Evolutionary conservation across 192 early-diverging fungal genomes (phyloP).

Genomic region (Obelidium mucronatum): DNA sequence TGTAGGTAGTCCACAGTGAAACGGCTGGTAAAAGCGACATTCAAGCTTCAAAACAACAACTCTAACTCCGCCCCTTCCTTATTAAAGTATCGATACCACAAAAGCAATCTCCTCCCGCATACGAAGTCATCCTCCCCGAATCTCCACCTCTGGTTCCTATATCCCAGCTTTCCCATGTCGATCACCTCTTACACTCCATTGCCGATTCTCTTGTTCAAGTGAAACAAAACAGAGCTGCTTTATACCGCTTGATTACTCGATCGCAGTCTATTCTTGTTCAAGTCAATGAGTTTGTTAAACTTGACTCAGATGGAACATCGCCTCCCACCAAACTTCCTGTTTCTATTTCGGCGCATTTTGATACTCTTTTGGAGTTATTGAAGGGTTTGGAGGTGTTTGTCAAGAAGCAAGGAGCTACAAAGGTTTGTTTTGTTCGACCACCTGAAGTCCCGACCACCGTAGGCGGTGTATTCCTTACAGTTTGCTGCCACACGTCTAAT

Average conservation of each 20-base stretch:
- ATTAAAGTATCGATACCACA: neutral
- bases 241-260: neutral
- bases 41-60: no score
- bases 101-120: neutral
- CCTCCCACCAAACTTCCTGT: neutral
- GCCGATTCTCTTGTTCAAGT: neutral
- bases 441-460: no score
- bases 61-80: neutral
- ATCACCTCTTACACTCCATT: neutral
- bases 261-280: neutral
- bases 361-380: conserved; percentile 15
- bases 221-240: neutral
- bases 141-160: neutral
- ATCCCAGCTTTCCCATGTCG: neutral
- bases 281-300: neutral
- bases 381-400: conserved; percentile 16
- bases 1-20: no score
- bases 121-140: neutral
- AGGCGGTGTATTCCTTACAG: no score
- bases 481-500: no score
- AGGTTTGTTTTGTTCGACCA: conserved; percentile 13
- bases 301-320: neutral
- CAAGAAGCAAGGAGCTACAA: conserved; percentile 15
- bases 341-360: neutral
- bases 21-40: no score